These are phyloP conservation scores for Vigna reflexopilosa DNA, from an alignment of 306 rosid species.

Conservation along the genomic window DNA sequence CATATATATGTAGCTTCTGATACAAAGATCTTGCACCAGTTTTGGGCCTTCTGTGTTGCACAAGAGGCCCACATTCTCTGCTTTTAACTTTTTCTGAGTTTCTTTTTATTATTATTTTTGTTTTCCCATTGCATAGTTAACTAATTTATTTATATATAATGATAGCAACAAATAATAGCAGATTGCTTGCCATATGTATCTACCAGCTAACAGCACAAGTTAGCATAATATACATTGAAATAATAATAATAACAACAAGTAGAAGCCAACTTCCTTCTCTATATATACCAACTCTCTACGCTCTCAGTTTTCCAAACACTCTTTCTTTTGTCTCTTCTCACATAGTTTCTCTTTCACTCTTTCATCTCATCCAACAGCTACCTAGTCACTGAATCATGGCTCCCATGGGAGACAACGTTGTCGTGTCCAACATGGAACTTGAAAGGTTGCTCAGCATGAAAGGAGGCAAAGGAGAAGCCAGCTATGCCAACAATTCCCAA, in stretches of 20 bases:
- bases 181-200: conserved; percentile 4
- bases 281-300: conserved; percentile 40
- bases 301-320: conserved; percentile 19
- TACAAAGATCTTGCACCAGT: conserved; percentile 49
- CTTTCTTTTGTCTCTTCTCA: not conserved
- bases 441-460: conserved; percentile 92
- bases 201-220: not conserved
- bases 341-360: not conserved
- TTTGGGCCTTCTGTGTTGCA: conserved; percentile 46
- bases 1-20: not conserved
- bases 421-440: conserved; percentile 77
- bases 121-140: conserved; percentile 25
- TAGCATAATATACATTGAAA: not conserved
- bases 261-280: conserved; percentile 18
- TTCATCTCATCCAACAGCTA: not conserved
- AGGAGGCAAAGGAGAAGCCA: conserved; percentile 95
- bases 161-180: not conserved
- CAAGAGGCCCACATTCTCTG: conserved; percentile 48
- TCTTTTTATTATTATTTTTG: not conserved
- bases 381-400: conserved; percentile 43
- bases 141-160: not conserved
- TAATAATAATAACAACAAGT: not conserved
- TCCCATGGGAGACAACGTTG: conserved; percentile 71
- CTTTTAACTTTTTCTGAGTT: conserved; percentile 14
- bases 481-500: conserved; percentile 98